phyloP scores from a whole-genome alignment of 2,329 filamentous ascomycete species.

The Allantophomopsis cytisporea region DNA sequence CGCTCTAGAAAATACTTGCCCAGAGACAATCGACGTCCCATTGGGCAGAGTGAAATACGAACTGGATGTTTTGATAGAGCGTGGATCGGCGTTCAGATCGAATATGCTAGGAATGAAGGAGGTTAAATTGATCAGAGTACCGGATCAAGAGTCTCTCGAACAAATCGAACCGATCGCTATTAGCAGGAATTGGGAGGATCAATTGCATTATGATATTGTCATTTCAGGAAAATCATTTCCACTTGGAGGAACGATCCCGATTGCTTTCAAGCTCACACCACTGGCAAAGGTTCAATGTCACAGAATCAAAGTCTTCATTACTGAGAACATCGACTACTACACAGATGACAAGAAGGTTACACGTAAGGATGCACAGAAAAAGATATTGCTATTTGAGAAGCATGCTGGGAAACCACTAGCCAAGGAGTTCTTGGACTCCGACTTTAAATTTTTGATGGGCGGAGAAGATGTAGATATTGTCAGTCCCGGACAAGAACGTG shows the following conservation, averaged over 20 bases:
- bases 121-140: slow-evolving; percentile 53
- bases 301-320: slow-evolving; percentile 60
- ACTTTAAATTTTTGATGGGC: slow-evolving; percentile 50
- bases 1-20: slow-evolving; percentile 63
- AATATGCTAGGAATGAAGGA: slow-evolving; percentile 56
- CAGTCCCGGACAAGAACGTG: background rate
- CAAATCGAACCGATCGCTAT: slow-evolving; percentile 65
- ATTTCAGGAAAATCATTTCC: slow-evolving; percentile 69
- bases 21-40: slow-evolving; percentile 59
- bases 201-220: slow-evolving; percentile 65
- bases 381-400: slow-evolving; percentile 60
- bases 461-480: slow-evolving; percentile 31
- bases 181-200: slow-evolving; percentile 63
- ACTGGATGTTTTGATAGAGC: slow-evolving; percentile 53
- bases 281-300: slow-evolving; percentile 64
- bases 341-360: slow-evolving; percentile 55
- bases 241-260: slow-evolving; percentile 55
- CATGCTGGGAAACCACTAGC: slow-evolving; percentile 47
- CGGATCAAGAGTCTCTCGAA: slow-evolving; percentile 56
- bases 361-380: slow-evolving; percentile 50
- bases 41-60: slow-evolving; percentile 59
- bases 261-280: slow-evolving; percentile 64
- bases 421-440: slow-evolving; percentile 52
- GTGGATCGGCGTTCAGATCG: slow-evolving; percentile 56
- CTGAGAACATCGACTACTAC: slow-evolving; percentile 61